Base-by-base conservation (phyloP, 148 eudicot species). In the Camellia lanceoleosa region DNA sequence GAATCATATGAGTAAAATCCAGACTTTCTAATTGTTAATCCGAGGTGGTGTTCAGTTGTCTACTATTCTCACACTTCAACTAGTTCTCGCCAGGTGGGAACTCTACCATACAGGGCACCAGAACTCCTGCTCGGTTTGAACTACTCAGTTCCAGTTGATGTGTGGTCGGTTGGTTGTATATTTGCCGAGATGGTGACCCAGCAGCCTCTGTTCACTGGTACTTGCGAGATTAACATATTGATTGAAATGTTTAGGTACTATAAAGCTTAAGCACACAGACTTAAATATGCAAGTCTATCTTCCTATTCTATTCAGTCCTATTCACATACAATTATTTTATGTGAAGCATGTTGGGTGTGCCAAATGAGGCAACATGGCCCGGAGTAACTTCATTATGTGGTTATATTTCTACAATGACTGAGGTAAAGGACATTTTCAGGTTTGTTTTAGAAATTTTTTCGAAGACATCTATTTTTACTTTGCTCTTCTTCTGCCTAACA, bases 161-260 rank as follows among this genome's bases (percentile, higher is more conserved):
- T 64, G 41, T 64, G 68, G 68, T 64, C 42, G 3, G 68, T 42
- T 8, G 68, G 68, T 2, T 66, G 70, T 12, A 66, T 66, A 38
- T 66, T 66, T 66, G 70, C 46, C 13, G 70, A 66, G 70, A 66
- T 66, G 68, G 68, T 64, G 68, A 23, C 13, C 68, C 42, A 20
- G 41, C 38, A 64, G 42, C 68, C 70, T 66, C 70, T 66, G 42
- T 66, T 30, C 42, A 16, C 15, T 41, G 3, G 44, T 2, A 13
- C 16, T 66, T 8, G 42, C 42, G 42, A 19, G 14, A 1, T 66
- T 41, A 10, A 30, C 5, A 11, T 30, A 30, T 1, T 66, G 16
- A 3, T 12, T 11, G 42, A 66, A 30, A 66, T 30, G 10, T 9
- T 38, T 46, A 66, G 70, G 70, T 66, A 12, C 15, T 41, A 11